Evolutionary conservation across 495 filamentous ascomycete genomes (phyloP).

Genomic region (Collariella sp.): DNA sequence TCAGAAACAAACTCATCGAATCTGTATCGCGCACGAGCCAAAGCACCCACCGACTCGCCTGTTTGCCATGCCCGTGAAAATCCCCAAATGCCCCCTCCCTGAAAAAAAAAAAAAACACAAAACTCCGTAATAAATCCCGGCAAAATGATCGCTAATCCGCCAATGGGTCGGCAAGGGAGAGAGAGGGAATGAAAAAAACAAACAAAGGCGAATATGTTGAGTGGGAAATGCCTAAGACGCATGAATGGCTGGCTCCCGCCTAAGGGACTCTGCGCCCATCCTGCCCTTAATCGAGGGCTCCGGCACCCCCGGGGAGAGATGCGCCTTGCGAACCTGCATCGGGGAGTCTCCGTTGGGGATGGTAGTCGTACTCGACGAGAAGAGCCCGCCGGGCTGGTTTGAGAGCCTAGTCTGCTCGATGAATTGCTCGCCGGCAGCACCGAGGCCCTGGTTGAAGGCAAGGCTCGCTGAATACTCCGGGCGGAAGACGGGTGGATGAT

Average conservation of each 20-base stretch:
- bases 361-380: slow-evolving; percentile 19
- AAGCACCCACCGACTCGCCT: too few species aligned
- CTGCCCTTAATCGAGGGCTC: slow-evolving; percentile 18
- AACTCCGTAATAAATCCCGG: slow-evolving; percentile 5
- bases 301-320: slow-evolving; percentile 9
- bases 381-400: slow-evolving; percentile 24
- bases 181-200: not conserved
- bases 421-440: slow-evolving; percentile 71
- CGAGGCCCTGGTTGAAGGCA: slow-evolving; percentile 33
- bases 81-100: not conserved
- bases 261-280: slow-evolving; percentile 14
- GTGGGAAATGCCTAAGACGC: slow-evolving; percentile 13
- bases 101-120: too few species aligned
- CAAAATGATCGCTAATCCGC: not conserved
- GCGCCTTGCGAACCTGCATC: slow-evolving; percentile 16
- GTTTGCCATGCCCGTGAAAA: too few species aligned
- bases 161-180: not conserved
- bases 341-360: slow-evolving; percentile 23
- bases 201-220: not conserved
- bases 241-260: slow-evolving; percentile 23
- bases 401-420: slow-evolving; percentile 56
- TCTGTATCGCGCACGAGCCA: too few species aligned
- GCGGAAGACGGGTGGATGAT: slow-evolving; percentile 17
- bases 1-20: too few species aligned
- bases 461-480: slow-evolving; percentile 28